These are phyloP conservation scores for Huiozyma sinensis DNA, from an alignment of 805 yeast genomes.

Conservation along the genomic window DNA sequence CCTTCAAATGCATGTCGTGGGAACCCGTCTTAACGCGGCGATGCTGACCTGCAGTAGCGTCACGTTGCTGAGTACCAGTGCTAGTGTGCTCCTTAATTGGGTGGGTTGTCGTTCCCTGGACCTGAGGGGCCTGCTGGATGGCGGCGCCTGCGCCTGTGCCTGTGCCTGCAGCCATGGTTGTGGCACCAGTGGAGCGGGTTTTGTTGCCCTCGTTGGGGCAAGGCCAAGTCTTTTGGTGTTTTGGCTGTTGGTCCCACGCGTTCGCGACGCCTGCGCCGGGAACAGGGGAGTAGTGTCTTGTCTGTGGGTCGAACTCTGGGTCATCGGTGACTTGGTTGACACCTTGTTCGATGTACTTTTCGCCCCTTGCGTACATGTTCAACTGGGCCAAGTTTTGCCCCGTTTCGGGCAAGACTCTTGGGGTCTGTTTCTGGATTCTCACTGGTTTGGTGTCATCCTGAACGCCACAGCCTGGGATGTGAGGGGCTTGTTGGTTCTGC, in stretches of 20 bases:
- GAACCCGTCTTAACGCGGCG: too few relatives aligned
- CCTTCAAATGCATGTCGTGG: too few relatives aligned
- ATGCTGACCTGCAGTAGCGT: too few relatives aligned
- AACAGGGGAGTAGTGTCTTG: neutral
- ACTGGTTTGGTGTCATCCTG: neutral
- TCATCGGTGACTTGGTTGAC: conserved; percentile 1
- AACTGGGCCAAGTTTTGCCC: conserved; percentile 1
- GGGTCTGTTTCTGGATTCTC: neutral
- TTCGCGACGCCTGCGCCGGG: neutral
- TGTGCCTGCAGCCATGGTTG: neutral
- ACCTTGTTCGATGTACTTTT: neutral
- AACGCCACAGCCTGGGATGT: conserved; percentile 10
- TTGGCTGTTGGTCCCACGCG: neutral
- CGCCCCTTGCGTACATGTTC: conserved; percentile 1
- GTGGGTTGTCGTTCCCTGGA: too few relatives aligned
- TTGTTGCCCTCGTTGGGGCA: neutral
- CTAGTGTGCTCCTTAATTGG: too few relatives aligned
- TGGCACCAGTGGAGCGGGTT: neutral
- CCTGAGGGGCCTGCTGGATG: too few relatives aligned
- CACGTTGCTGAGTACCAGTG: too few relatives aligned
- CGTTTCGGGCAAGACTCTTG: neutral
- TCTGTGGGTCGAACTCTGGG: neutral
- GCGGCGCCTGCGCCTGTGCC: too few relatives aligned
- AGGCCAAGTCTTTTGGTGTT: neutral
- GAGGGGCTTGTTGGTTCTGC: too few relatives aligned